Evolutionary conservation across 2,329 filamentous ascomycete species (phyloP), one percentile per base, ranked within the genome.

Genomic region (Microsporum audouinii): DNA sequence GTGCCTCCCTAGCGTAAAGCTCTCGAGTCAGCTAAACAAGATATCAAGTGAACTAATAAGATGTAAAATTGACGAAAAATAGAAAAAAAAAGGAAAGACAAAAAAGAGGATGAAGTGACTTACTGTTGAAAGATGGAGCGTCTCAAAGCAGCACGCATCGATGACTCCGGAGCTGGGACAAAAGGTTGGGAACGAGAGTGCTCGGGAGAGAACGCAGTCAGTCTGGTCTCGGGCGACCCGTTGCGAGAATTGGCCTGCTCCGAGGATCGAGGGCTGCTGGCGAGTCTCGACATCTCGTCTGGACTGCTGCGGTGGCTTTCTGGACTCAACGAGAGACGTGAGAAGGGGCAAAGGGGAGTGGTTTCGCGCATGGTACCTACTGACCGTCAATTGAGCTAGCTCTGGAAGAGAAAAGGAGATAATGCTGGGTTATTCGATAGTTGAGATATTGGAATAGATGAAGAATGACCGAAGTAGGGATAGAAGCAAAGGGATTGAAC

Each of bases 121-220:
- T 57, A 57, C 55, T 10, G 39, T n/a, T 34, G 23, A 56, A 38
- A 56, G 31, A 34, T 34, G 51, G 34, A 43, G 39, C 39, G 39
- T 6, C 39, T 43, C 39, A 43, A n/a, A 43, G 39, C n/a, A n/a
- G 39, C 5, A 23, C 39, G 39, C 12, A 43, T 12, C 2, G 39
- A 5, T n/a, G 17, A 17, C 3, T 43, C 39, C 5, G 14, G 14
- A 43, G 39, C 39, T 4, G 39, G 39, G 7, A n/a, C 39, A 43
- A 43, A 43, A 12, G 65, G 64, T 65, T 78, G 79, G 41, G 74
- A 72, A 12, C 79, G 78, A 58, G 72, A 72, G 45, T 83, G 82
- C 14, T 83, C 81, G 0, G 85, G 84, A 2, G 85, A 88, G 68
- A 87, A 87, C 4, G 80, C 75, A 3, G 84, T 85, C 47, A 86